These are phyloP conservation scores for Coccomyxa subellipsoidea DNA, from an alignment of 163 green algal species.

Conservation along the genomic window DNA sequence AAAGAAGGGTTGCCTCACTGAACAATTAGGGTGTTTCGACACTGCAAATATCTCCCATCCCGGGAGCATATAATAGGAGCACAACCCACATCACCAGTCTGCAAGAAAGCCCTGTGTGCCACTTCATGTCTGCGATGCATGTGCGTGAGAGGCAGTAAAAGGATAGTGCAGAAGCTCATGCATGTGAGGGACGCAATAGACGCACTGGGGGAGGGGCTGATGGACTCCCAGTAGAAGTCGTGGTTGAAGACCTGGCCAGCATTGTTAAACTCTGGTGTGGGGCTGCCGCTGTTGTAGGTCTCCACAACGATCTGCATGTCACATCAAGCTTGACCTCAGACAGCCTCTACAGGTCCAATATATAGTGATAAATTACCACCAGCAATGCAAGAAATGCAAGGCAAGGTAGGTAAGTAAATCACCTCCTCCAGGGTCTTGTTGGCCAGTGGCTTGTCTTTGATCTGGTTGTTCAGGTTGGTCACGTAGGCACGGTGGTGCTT, in stretches of 20 bases:
- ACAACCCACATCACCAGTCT: no score
- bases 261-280: slow-evolving; percentile 95
- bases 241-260: slow-evolving; percentile 90
- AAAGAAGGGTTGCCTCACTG: no score
- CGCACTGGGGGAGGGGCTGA: slow-evolving; percentile 61
- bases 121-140: no score
- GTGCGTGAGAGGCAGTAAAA: no score
- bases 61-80: no score
- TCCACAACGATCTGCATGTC: slow-evolving; percentile 65
- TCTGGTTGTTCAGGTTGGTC: slow-evolving; percentile 93
- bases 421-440: slow-evolving; percentile 80
- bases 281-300: slow-evolving; percentile 84
- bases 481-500: slow-evolving; percentile 86
- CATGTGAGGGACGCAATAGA: no score
- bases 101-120: no score
- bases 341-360: no score
- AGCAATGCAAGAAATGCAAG: background rate
- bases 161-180: no score
- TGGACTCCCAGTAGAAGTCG: slow-evolving; percentile 92
- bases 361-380: background rate
- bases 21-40: no score
- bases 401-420: background rate
- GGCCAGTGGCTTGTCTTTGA: slow-evolving; percentile 80
- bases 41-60: no score
- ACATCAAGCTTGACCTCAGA: background rate